Conservation (phyloP, 1,139 yeast species). For the Yamadazyma atlantica region DNA sequence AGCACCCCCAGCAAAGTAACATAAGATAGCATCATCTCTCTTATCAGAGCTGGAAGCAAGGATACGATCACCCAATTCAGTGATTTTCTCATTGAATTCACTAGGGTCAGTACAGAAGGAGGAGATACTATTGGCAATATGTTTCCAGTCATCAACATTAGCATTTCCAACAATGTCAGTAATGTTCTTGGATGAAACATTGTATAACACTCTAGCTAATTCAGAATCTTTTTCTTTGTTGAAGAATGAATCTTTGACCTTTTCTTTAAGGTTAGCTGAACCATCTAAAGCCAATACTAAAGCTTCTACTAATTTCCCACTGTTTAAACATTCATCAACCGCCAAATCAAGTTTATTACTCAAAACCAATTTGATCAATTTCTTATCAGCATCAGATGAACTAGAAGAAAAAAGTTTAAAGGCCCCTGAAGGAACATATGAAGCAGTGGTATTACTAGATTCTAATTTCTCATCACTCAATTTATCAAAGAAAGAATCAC, state of each 20-base stretch:
- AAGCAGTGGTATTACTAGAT: constrained; percentile 12
- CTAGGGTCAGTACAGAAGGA: constrained; percentile 51
- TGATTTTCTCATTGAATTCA: constrained; percentile 54
- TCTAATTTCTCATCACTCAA: constrained; percentile 27
- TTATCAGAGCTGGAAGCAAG: constrained; percentile 26
- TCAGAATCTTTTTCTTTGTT: constrained; percentile 53
- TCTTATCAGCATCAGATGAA: constrained; percentile 30
- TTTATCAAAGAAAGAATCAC: constrained; percentile 49
- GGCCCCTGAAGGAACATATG: constrained; percentile 45
- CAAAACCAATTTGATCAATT: constrained; percentile 58
- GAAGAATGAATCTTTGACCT: constrained; percentile 74
- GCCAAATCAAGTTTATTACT: constrained; percentile 68
- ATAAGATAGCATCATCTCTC: constrained; percentile 73
- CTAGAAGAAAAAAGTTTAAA: constrained; percentile 33
- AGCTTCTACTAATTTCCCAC: constrained; percentile 73
- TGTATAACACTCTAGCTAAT: constrained; percentile 72
- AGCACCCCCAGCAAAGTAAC: constrained; percentile 81
- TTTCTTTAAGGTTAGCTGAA: constrained; percentile 57
- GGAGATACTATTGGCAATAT: constrained; percentile 68
- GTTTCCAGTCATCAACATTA: constrained; percentile 79
- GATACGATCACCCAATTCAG: constrained; percentile 70
- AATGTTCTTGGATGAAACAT: constrained; percentile 58
- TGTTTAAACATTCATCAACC: constrained; percentile 62
- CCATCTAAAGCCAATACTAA: constrained; percentile 77
- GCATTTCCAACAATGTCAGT: constrained; percentile 78